A percentile compares a stretch with the other conserved stretches of the same genome.
These are phyloP conservation scores for Linderniella brevidens DNA, from an alignment of 257 asterid genomes.

Conservation along the genomic window DNA sequence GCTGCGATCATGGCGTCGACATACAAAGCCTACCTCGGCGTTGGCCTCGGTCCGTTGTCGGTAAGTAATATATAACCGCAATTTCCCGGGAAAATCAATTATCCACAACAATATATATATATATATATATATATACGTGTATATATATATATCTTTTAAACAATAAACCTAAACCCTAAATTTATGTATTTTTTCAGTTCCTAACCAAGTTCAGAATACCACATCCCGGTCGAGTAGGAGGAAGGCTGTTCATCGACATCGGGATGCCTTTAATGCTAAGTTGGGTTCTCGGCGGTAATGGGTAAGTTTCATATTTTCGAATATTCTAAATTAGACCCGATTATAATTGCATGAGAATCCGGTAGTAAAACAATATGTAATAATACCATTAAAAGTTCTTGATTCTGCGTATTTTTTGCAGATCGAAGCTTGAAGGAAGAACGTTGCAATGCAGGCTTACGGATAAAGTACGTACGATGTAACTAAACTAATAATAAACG, in stretches of 20 bases:
- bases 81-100: background rate
- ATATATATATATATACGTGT: background rate
- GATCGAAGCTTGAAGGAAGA: slow-evolving; percentile 87
- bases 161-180: background rate
- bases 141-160: background rate
- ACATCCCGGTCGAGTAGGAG: slow-evolving; percentile 98
- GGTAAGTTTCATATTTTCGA: slow-evolving; percentile 39
- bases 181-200: slow-evolving; percentile 33
- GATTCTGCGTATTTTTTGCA: slow-evolving; percentile 14
- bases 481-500: background rate
- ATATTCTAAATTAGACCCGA: background rate
- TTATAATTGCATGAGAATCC: background rate
- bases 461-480: slow-evolving; percentile 50
- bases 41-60: slow-evolving; percentile 86
- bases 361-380: background rate
- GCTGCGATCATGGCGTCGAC: slow-evolving; percentile 96
- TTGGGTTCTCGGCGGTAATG: slow-evolving; percentile 98
- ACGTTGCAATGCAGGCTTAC: slow-evolving; percentile 64
- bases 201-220: slow-evolving; percentile 68
- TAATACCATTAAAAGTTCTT: too few species aligned
- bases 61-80: too few species aligned
- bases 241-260: slow-evolving; percentile 60
- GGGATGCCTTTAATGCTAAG: slow-evolving; percentile 90
- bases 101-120: background rate
- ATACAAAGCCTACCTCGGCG: slow-evolving; percentile 84